Evolutionary conservation across 768 basidiomycete species (phyloP).

Genomic region (Xanthoconium stramineum): DNA sequence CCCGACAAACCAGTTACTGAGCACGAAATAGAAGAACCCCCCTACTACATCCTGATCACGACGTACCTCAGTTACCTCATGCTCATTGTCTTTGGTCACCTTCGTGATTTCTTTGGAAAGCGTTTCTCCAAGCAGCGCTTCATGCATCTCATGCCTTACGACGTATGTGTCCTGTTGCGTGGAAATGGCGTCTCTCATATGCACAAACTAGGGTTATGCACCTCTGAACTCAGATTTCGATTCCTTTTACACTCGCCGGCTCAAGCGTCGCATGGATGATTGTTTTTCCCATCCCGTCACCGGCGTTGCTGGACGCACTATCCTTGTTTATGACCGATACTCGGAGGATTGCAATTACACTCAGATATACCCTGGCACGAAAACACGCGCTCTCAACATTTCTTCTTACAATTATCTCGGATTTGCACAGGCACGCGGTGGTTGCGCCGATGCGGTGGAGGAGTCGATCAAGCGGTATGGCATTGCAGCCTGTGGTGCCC

Average conservation of each 20-base stretch:
- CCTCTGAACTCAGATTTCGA: conserved; percentile 98
- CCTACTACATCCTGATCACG: conserved; percentile 87
- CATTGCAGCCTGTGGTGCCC: conserved; percentile 67
- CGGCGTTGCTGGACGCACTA: conserved; percentile 93
- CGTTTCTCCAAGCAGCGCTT: conserved; percentile 66
- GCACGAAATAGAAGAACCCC: conserved; percentile 77
- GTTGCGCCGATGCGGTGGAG: conserved; percentile 93
- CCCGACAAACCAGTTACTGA: conserved; percentile 42
- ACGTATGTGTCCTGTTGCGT: conserved; percentile 52
- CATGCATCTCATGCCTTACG: conserved; percentile 75
- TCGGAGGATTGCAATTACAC: conserved; percentile 80
- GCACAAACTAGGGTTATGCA: conserved; percentile 77
- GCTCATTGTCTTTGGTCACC: conserved; percentile 86
- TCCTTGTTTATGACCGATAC: conserved; percentile 78
- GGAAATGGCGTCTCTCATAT: conserved; percentile 4
- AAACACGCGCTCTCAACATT: conserved; percentile 90
- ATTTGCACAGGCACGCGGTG: conserved; percentile 90
- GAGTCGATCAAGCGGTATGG: conserved; percentile 80
- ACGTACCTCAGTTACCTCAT: conserved; percentile 94
- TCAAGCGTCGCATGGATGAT: conserved; percentile 93
- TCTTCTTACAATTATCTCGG: conserved; percentile 99
- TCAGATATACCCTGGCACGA: conserved; percentile 71
- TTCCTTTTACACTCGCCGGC: conserved; percentile 96
- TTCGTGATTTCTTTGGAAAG: conserved; percentile 95
- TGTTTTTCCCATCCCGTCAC: conserved; percentile 93